Evolutionary conservation across 768 basidiomycete species (phyloP).

Genomic region (Tulasnella sp.): DNA sequence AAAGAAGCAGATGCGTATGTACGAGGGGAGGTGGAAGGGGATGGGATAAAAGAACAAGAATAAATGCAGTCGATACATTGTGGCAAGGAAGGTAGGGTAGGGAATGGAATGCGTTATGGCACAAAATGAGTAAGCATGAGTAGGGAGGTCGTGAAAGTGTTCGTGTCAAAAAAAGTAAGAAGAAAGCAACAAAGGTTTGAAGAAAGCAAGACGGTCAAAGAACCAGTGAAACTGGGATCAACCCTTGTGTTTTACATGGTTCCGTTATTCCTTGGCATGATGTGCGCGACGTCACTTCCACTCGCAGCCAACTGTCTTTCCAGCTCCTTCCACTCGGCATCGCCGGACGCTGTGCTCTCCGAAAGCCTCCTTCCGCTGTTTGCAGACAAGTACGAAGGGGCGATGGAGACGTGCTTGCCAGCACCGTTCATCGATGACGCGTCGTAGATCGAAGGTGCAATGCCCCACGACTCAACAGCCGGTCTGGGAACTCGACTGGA

Average conservation of each 20-base stretch:
- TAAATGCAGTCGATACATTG: neutral
- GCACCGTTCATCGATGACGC: neutral
- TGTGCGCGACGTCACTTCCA: neutral
- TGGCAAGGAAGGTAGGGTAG: neutral
- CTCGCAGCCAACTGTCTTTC: slow-evolving; percentile 4
- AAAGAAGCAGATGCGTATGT: neutral
- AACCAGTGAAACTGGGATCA: neutral
- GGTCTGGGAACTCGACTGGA: neutral
- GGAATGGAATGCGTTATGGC: neutral
- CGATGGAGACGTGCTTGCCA: neutral
- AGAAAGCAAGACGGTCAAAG: neutral
- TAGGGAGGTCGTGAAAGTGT: neutral
- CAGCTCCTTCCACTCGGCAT: slow-evolving; percentile 19
- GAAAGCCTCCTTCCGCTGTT: slow-evolving; percentile 16
- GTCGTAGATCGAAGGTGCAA: slow-evolving; percentile 2
- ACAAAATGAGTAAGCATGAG: too few species aligned
- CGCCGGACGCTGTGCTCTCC: neutral
- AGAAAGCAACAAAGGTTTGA: neutral
- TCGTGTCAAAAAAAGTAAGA: neutral
- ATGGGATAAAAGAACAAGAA: too few species aligned
- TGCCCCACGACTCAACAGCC: slow-evolving; percentile 13
- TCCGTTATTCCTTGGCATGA: neutral
- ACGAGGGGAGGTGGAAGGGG: too few species aligned
- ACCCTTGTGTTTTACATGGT: neutral
- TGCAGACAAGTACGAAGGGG: neutral